Evolutionary conservation across 2,329 filamentous ascomycete species (phyloP).

Genomic region (Colletotrichum coccodes): DNA sequence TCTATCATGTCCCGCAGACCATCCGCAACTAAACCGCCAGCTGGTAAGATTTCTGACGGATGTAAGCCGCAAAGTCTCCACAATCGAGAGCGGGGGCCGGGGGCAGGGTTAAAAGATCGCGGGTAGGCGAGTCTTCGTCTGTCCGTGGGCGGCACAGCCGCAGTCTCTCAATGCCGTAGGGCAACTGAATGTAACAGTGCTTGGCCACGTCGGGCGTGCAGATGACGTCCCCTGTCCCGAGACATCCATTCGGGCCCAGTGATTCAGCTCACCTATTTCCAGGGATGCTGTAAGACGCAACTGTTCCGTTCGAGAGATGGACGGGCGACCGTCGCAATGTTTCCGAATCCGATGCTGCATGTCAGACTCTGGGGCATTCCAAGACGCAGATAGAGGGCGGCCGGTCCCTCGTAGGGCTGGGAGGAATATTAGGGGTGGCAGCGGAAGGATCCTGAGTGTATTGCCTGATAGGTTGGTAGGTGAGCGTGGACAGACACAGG

Average conservation of each 20-base stretch:
- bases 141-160: conserved; percentile 20
- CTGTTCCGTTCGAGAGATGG: conserved; percentile 18
- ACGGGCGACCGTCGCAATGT: conserved; percentile 11
- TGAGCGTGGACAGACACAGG: neutral
- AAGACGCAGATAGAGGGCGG: conserved; percentile 11
- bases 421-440: conserved; percentile 26
- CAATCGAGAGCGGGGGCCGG: neutral
- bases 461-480: conserved; percentile 1
- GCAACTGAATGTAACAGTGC: conserved; percentile 15
- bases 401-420: conserved; percentile 31
- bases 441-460: conserved; percentile 31
- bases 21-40: neutral
- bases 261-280: conserved; percentile 9
- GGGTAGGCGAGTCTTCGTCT: neutral
- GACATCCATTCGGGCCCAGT: conserved; percentile 7
- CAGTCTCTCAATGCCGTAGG: neutral
- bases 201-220: conserved; percentile 22
- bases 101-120: neutral
- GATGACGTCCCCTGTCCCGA: conserved; percentile 15
- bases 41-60: neutral
- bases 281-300: conserved; percentile 9
- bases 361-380: conserved; percentile 26
- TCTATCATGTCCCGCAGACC: neutral
- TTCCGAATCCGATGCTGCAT: conserved; percentile 30
- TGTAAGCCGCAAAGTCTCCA: neutral